Percentiles rank a stretch among this genome's conserved stretches.
Evolutionary conservation across 768 basidiomycete genomes (phyloP).

Genomic region (Pulveroboletus sp.): DNA sequence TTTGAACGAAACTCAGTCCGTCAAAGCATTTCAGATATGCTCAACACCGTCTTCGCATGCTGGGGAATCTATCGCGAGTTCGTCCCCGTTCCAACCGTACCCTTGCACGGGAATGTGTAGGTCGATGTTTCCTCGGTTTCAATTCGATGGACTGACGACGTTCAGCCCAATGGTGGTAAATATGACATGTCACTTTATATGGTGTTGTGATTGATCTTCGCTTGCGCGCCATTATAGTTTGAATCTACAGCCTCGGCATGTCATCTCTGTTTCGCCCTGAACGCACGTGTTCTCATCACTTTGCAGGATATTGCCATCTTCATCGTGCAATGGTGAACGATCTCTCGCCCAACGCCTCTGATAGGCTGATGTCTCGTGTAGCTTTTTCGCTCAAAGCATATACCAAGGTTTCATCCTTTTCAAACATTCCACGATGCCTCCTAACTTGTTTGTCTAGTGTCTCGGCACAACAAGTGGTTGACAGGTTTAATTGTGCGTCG

Average conservation of each 20-base stretch:
- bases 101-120: slow-evolving; percentile 7
- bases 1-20: not conserved
- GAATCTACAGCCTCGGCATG: slow-evolving; percentile 16
- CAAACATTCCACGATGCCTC: not conserved
- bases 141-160: not conserved
- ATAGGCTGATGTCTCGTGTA: not conserved
- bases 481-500: slow-evolving; percentile 5
- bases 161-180: slow-evolving; percentile 14
- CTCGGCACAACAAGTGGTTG: slow-evolving; percentile 7
- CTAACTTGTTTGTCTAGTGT: slow-evolving; percentile 8
- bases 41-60: slow-evolving; percentile 6
- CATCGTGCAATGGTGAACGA: slow-evolving; percentile 11
- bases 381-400: slow-evolving; percentile 12
- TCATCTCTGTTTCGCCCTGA: not conserved
- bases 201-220: not conserved
- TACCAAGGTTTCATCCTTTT: slow-evolving; percentile 3
- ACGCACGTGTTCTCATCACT: not conserved
- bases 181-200: not conserved
- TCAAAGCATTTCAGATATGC: slow-evolving; percentile 13
- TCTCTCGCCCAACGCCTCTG: not conserved
- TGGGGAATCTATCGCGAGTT: slow-evolving; percentile 12
- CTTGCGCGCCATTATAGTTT: not conserved
- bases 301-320: slow-evolving; percentile 7
- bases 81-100: slow-evolving; percentile 1
- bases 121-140: not conserved